Evolutionary conservation across 805 yeast species (phyloP), one percentile per base, ranked within the genome.

Genomic region (Myxozyma udenii): DNA sequence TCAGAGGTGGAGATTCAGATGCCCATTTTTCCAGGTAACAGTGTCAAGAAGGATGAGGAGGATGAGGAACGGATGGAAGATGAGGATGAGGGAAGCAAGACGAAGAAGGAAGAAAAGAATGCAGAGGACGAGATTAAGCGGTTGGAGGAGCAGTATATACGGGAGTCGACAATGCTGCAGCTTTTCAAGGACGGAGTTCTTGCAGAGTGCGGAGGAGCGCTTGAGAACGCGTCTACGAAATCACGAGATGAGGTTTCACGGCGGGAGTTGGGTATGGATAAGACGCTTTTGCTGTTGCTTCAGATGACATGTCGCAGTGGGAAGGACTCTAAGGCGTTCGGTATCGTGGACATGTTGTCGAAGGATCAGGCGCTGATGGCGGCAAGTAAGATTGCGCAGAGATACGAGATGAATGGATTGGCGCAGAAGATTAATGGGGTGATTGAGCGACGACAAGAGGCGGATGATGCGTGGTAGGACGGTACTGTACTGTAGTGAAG

Each of bases 311-410:
- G 96, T 68, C 42, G 51, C n/a, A 23, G 22, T 16, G 53, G 53
- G 6, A 78, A 82, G 48, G 66, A 77, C 37, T 76, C 77, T 47
- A 84, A 83, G 66, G 93, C 95, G 0, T 72, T 80, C 55, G 81
- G 84, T 30, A 66, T 93, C 25, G 89, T 81, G 5, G 76, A 74
- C 54, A 80, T 85, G 62, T 73, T 91, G 61, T 79, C 81, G 60
- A 84, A 81, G 59, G 91, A 85, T 55, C 81, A 84, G 60, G 95
- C 95, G 2, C 71, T 90, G 56, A 77, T 76, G 49, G 96, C 96
- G 0, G 96, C 97, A 1, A 73, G 79, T 12, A 85, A 85, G 68
- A 86, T 91, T 48, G 88, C 96, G 0, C 86, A 86, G 63, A 77
- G 96, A 53, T 76, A 80, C 49, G 83, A 79, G 28, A 66, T 81